Conservation (phyloP, 257 asterid species). For the Solanum medicagineum region DNA sequence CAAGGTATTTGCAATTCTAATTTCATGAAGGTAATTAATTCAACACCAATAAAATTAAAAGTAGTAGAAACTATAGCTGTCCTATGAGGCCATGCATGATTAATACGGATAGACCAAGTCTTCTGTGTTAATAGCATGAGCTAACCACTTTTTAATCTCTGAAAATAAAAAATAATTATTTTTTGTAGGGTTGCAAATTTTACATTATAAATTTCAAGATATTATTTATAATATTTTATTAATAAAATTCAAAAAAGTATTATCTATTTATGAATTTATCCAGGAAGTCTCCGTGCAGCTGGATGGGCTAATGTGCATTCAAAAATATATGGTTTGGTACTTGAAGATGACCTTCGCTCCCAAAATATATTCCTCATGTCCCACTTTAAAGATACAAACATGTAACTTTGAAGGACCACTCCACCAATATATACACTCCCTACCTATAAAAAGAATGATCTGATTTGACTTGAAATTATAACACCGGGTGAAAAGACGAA, state of each 20-base stretch:
- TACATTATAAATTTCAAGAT: too few species aligned
- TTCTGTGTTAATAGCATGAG: neutral
- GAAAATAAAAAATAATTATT: neutral
- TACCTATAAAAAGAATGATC: too few species aligned
- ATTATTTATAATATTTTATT: neutral
- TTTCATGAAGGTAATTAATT: neutral
- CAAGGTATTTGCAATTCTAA: neutral
- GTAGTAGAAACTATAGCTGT: neutral
- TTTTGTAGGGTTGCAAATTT: neutral
- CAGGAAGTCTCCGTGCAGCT: neutral
- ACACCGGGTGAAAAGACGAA: too few species aligned
- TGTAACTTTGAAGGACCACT: neutral
- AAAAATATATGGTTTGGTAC: neutral
- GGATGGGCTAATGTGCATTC: neutral
- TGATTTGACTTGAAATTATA: too few species aligned
- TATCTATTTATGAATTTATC: neutral
- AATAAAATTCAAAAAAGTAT: neutral
- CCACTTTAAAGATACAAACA: neutral
- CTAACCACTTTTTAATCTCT: too few species aligned
- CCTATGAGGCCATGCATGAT: neutral
- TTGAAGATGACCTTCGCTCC: neutral
- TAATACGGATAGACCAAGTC: neutral
- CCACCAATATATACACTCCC: neutral
- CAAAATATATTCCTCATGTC: neutral
- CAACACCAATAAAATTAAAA: neutral